Conservation (phyloP, 2,329 filamentous ascomycete genomes). For the Nigrospora osmanthi region DNA sequence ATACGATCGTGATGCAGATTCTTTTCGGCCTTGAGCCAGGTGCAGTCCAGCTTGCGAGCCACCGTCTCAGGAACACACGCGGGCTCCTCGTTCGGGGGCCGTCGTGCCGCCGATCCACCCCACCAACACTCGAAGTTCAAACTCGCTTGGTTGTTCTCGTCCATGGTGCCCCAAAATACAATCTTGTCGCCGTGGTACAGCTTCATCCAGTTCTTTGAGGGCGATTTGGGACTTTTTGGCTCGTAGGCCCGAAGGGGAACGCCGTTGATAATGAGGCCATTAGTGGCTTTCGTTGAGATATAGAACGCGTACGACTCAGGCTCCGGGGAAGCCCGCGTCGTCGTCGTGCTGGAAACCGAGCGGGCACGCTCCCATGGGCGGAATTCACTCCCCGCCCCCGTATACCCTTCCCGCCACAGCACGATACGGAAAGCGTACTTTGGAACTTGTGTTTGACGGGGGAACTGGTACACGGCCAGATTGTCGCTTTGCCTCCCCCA, state of each 20-base stretch:
- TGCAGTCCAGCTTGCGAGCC: slow-evolving; percentile 39
- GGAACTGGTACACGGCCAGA: slow-evolving; percentile 57
- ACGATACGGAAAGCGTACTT: slow-evolving; percentile 75
- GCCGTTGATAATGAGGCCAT: slow-evolving; percentile 71
- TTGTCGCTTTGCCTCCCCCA: slow-evolving; percentile 71
- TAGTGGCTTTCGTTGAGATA: slow-evolving; percentile 71
- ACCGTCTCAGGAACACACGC: slow-evolving; percentile 27
- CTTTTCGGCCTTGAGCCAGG: slow-evolving; percentile 36
- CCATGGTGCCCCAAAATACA: slow-evolving; percentile 54
- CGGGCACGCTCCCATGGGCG: slow-evolving; percentile 45
- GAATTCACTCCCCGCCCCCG: slow-evolving; percentile 45
- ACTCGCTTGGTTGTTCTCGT: slow-evolving; percentile 30
- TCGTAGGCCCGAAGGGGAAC: slow-evolving; percentile 52
- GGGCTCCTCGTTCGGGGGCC: slow-evolving; percentile 25
- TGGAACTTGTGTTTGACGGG: slow-evolving; percentile 63
- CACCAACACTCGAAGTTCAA: slow-evolving; percentile 47
- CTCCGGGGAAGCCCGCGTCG: slow-evolving; percentile 17
- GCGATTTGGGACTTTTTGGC: slow-evolving; percentile 40
- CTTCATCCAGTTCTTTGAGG: slow-evolving; percentile 57
- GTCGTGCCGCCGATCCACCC: slow-evolving; percentile 42
- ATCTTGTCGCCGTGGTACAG: slow-evolving; percentile 73
- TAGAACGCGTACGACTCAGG: slow-evolving; percentile 58
- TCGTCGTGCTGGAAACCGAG: slow-evolving; percentile 28
- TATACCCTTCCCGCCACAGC: slow-evolving; percentile 61
- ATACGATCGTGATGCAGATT: slow-evolving; percentile 33